Base-by-base conservation (phyloP, 345 rosid species). In the Gynandropsis gynandra region DNA sequence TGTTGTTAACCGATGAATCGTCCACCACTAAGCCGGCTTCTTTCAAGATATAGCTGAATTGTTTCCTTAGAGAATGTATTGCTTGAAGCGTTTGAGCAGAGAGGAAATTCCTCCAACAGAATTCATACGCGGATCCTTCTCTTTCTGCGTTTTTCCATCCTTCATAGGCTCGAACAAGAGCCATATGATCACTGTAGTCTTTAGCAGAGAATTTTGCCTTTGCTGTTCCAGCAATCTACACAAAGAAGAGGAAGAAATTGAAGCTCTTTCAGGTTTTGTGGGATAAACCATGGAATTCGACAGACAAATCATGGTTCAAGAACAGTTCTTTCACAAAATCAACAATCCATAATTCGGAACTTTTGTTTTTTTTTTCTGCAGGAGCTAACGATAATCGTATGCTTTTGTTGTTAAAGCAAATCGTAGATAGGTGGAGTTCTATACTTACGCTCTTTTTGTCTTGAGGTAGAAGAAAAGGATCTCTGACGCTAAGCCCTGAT, bases 161-260 rank as follows among this genome's bases (percentile, higher is more conserved):
- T 74, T 92, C 98, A 52, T 85, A 92, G 49, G 98, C 98, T 42
- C 97, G 98, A 9, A 92, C 98, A 16, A 92, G 88, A 19, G 98
- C 98, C 95, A 87, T 83, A 62, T 92, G 98, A 71, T 92, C 98
- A 62, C 98, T 92, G 72, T 85, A 87, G 73, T 92, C 98, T 76
- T 87, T 92, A 6, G 97, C 95, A 14, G 94, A 87, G 73, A 85
- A 92, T 71, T 95, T 82, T 63, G 90, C 85, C 67, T 92, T 92
- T 40, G 98, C 95, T 40, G 84, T 78, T 68, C 93, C 88, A 46
- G 98, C 98, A 65, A 90, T 70, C 98, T 90, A 67, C 35, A 71
- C 63, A 27, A 63, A 42, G 51, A 54, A 46, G 20, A 15, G 62
- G 42, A 39, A 11, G 7, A 39, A 11, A 57, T 45, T 40, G 54